Base-by-base conservation (phyloP, 2,329 filamentous ascomycete genomes). In the Penicillium glabrum region DNA sequence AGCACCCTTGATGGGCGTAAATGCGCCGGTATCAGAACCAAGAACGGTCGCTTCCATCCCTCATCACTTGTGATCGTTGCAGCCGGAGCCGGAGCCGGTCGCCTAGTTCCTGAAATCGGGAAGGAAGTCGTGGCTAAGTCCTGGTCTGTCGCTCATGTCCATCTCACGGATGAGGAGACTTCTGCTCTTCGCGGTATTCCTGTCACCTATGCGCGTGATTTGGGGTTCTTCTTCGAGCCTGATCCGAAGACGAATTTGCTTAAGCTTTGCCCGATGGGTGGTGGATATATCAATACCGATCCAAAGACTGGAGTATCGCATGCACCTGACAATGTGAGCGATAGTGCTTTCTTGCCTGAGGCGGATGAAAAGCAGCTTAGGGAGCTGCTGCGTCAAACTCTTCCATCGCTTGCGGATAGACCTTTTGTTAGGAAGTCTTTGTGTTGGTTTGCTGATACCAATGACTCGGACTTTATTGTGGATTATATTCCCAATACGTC, bases 191-290 rank as follows among this genome's bases (percentile, higher is more conserved):
- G 80, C 2, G 82, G 82, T 2, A 83, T 88, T 11, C 85, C 86
- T 0, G 82, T 86, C 0, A 85, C 82, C 0, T 85, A 86, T 51
- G 81, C 82, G 1, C 79, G 85, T 2, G 85, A 88, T 58, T 72
- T 87, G 0, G 85, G 85, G 0, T 88, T 88, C 75, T 84, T 86
- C 71, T 88, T 88, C 56, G 86, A 88, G 68, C 85, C 86, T 0
- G 85, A 88, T 60, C 80, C 78, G 0, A 76, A 78, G 58, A 86
- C 84, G 0, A 79, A 80, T 23, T 68, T 86, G 5, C 71, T 88
- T 44, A 88, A 88, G 71, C 65, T 88, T 10, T 87, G 84, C 61
- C 83, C 83, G 0, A 78, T 82, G 67, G 83, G 83, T 2, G 82
- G 79, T 0, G 86, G 84, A 0, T 85, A 77, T 59, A 75, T 78